Conservation (phyloP, 305 asterid species). For the Vinca major region DNA sequence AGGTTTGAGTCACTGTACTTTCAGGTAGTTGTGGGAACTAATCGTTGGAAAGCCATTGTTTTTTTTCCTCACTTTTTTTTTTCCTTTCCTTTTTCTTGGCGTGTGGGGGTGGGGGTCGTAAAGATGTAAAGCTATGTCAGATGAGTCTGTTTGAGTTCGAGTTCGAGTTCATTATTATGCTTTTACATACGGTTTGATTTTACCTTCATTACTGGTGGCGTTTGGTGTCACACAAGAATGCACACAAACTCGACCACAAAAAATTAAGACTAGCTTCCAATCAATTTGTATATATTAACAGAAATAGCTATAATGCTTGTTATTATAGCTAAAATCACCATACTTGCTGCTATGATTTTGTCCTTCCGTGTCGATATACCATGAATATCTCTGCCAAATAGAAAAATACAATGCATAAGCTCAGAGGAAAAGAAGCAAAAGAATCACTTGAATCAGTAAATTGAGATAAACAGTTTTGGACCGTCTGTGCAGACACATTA, state of each 20-base stretch:
- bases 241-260: conserved; percentile 1
- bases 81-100: no score
- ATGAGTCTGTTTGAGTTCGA: no score
- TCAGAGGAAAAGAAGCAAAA: not conserved
- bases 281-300: conserved; percentile 54
- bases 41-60: no score
- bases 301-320: conserved; percentile 73
- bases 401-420: not conserved
- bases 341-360: conserved; percentile 54
- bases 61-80: not conserved
- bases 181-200: not conserved
- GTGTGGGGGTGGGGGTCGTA: not conserved
- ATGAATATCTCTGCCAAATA: conserved; percentile 57
- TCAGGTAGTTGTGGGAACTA: not conserved
- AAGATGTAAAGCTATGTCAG: not conserved
- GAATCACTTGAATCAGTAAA: not conserved
- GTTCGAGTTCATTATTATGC: not conserved
- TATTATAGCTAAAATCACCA: conserved; percentile 51
- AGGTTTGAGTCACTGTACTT: not conserved
- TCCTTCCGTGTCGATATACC: conserved; percentile 61
- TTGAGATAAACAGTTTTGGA: no score
- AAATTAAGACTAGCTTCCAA: conserved; percentile 19
- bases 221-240: not conserved
- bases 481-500: no score
- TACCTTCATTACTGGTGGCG: no score